Conservation (phyloP, 139 green algal species). For the Trebouxia sp. region DNA sequence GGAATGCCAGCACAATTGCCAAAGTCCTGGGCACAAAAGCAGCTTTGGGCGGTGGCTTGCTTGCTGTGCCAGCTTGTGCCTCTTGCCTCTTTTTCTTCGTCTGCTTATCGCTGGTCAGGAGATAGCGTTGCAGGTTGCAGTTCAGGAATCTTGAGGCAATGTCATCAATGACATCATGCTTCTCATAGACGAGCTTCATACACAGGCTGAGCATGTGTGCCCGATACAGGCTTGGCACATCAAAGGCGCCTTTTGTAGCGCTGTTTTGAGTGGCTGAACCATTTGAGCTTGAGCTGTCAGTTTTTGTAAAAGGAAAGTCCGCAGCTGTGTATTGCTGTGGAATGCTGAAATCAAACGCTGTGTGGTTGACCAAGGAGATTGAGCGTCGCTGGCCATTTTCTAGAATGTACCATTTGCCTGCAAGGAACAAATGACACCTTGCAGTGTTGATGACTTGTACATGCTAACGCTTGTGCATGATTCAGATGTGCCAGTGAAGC, state of each 20-base stretch:
- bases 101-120: slow-evolving; percentile 7
- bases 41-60: not conserved
- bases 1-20: not conserved
- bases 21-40: slow-evolving; percentile 20
- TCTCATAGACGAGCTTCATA: slow-evolving; percentile 44
- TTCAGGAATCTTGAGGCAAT: not conserved
- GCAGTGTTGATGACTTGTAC: not conserved
- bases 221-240: not conserved
- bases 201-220: slow-evolving; percentile 33
- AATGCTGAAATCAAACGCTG: slow-evolving; percentile 23
- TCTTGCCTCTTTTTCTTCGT: not conserved
- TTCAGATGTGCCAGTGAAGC: not conserved
- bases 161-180: slow-evolving; percentile 28
- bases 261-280: not conserved
- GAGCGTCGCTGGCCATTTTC: slow-evolving; percentile 1
- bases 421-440: not conserved
- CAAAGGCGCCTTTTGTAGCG: not conserved
- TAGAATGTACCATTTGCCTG: slow-evolving; percentile 32
- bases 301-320: slow-evolving; percentile 22
- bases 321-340: slow-evolving; percentile 10
- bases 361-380: slow-evolving; percentile 32
- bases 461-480: not conserved
- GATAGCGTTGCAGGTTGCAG: not conserved
- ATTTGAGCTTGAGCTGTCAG: not conserved
- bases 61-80: not conserved